Conservation (phyloP, 2,329 filamentous ascomycete genomes). For the Dothiorella sarmentorum region DNA sequence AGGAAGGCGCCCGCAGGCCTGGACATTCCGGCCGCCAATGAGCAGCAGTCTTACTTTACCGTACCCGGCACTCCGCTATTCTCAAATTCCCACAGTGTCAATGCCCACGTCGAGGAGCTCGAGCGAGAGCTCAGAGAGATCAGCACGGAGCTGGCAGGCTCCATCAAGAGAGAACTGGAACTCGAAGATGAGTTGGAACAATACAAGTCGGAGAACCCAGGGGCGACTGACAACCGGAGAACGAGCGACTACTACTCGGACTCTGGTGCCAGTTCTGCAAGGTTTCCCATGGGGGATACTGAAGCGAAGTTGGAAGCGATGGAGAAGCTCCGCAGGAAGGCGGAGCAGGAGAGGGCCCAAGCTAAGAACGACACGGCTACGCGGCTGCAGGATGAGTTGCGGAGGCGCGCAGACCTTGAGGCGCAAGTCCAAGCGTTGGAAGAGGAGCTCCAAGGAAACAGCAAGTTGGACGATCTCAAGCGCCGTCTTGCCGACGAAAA, state of each 20-base stretch:
- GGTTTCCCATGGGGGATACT: constrained; percentile 63
- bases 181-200: constrained; percentile 90
- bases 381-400: constrained; percentile 83
- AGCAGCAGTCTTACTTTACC: constrained; percentile 43
- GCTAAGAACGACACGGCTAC: constrained; percentile 79
- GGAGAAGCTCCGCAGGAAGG: constrained; percentile 74
- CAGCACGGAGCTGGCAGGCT: constrained; percentile 85
- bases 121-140: constrained; percentile 93
- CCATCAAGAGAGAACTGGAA: constrained; percentile 93
- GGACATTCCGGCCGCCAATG: constrained; percentile 51
- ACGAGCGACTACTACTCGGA: constrained; percentile 99
- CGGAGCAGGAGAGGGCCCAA: constrained; percentile 88
- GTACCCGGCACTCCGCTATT: constrained; percentile 46
- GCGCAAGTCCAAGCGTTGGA: constrained; percentile 79
- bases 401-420: constrained; percentile 72
- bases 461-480: constrained; percentile 74
- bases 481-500: constrained; percentile 81
- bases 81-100: constrained; percentile 43
- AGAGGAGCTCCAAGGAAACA: constrained; percentile 63
- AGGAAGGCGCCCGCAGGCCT: constrained; percentile 43
- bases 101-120: constrained; percentile 73
- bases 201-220: constrained; percentile 70
- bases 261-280: constrained; percentile 81
- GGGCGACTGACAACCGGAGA: constrained; percentile 61
- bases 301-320: constrained; percentile 65